Conservation (phyloP, 768 basidiomycete species). For the Hericium erinaceus region DNA sequence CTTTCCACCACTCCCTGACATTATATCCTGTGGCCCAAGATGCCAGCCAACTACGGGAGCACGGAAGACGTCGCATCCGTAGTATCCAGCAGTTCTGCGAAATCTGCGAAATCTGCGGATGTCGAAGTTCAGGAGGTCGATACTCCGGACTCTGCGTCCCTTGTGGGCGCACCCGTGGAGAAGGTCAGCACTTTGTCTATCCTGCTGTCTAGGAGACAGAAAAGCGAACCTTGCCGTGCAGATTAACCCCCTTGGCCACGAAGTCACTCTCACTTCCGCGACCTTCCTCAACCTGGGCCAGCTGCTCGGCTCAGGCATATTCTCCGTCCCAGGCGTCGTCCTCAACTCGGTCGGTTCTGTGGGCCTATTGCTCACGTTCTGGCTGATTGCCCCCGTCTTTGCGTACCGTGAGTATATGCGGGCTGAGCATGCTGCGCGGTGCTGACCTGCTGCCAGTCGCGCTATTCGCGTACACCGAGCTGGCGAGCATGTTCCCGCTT, state of each 20-base stretch:
- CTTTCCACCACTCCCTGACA: too few relatives aligned
- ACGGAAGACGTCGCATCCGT: not conserved
- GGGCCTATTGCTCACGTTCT: conserved; percentile 20
- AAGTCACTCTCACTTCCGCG: conserved; percentile 15
- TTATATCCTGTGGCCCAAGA: too few relatives aligned
- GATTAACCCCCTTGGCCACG: conserved; percentile 16
- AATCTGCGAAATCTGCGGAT: not conserved
- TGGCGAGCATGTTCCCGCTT: conserved; percentile 37
- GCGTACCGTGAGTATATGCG: conserved; percentile 7
- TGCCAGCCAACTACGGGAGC: not conserved
- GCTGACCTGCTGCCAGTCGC: conserved; percentile 1
- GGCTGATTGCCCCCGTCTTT: conserved; percentile 20
- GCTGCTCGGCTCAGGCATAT: conserved; percentile 21
- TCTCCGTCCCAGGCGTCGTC: conserved; percentile 21
- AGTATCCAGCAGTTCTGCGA: not conserved
- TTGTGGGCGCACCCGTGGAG: conserved; percentile 9
- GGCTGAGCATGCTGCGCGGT: conserved; percentile 1
- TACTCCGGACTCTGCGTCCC: not conserved
- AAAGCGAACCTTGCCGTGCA: not conserved
- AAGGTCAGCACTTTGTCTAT: not conserved
- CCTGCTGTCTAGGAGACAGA: not conserved
- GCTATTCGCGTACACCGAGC: conserved; percentile 28
- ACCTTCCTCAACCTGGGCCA: conserved; percentile 17
- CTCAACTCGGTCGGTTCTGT: conserved; percentile 19
- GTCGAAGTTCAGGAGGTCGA: conserved; percentile 5